These are phyloP conservation scores for Solanum bukasovii DNA, from an alignment of 257 asterid species.

Conservation along the genomic window DNA sequence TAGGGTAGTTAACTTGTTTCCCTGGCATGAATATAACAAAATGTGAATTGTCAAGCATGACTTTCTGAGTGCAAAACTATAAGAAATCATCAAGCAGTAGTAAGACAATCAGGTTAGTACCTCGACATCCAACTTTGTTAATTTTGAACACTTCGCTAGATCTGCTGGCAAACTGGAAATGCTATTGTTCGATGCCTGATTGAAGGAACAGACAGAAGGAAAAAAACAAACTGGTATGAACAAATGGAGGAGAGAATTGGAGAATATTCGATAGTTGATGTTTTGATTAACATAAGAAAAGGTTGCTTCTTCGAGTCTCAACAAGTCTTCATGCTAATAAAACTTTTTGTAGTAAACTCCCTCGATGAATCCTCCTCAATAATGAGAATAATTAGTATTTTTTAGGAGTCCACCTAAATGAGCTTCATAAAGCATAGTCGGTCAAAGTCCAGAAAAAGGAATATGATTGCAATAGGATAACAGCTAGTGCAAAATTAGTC, in stretches of 20 bases:
- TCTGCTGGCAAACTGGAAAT: conserved; percentile 83
- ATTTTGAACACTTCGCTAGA: conserved; percentile 64
- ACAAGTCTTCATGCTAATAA: neutral
- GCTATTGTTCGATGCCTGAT: conserved; percentile 84
- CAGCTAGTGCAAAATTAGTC: neutral
- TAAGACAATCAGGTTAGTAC: conserved; percentile 21
- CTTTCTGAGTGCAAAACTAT: neutral
- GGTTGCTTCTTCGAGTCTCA: neutral
- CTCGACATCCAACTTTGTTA: conserved; percentile 74
- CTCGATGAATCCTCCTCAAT: neutral
- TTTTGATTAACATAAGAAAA: neutral
- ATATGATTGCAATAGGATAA: neutral
- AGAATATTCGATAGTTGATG: neutral
- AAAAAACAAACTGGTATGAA: neutral
- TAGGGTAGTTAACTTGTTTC: conserved; percentile 62
- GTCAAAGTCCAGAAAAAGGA: neutral
- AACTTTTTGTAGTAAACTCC: neutral
- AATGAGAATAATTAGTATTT: neutral
- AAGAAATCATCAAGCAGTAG: conserved; percentile 3
- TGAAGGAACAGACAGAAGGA: neutral
- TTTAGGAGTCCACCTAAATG: neutral
- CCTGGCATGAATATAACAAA: conserved; percentile 38
- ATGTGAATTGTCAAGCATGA: conserved; percentile 4
- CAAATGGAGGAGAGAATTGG: neutral
- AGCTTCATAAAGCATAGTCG: neutral